These are phyloP conservation scores for Phaeosphaeriaceae sp. DNA, from an alignment of 2,329 filamentous ascomycete genomes.

Conservation along the genomic window DNA sequence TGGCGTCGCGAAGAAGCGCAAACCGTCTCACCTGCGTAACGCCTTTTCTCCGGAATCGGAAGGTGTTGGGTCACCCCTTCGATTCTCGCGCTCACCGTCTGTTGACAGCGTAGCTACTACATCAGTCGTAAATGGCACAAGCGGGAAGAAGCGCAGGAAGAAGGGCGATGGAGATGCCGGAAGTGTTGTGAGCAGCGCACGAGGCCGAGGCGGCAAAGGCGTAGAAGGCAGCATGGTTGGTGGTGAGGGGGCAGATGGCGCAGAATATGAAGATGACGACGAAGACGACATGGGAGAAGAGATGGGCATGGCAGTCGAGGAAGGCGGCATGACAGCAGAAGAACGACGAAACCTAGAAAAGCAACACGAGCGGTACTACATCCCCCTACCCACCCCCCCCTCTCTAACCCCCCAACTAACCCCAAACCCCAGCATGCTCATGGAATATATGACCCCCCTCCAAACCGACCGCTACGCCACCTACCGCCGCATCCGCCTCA, in stretches of 20 bases:
- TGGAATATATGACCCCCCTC: constrained; percentile 67
- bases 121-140: constrained; percentile 41
- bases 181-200: constrained; percentile 45
- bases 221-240: constrained; percentile 43
- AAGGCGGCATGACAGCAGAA: constrained; percentile 60
- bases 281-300: constrained; percentile 56
- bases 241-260: constrained; percentile 55
- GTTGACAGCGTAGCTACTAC: constrained; percentile 67
- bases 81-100: constrained; percentile 68
- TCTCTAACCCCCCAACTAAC: neutral
- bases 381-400: neutral
- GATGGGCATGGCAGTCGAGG: constrained; percentile 53
- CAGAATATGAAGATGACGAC: constrained; percentile 64
- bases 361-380: constrained; percentile 61
- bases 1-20: constrained; percentile 66
- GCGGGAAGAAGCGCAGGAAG: constrained; percentile 64
- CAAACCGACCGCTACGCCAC: constrained; percentile 74
- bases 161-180: constrained; percentile 32
- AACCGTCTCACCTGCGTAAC: constrained; percentile 76
- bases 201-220: constrained; percentile 33
- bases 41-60: constrained; percentile 74
- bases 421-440: constrained; percentile 59
- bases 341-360: constrained; percentile 70
- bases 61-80: constrained; percentile 57
- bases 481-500: constrained; percentile 72